These are phyloP conservation scores for Dryadomyces sulphureus DNA, from an alignment of 2,329 filamentous ascomycete species.

Conservation along the genomic window DNA sequence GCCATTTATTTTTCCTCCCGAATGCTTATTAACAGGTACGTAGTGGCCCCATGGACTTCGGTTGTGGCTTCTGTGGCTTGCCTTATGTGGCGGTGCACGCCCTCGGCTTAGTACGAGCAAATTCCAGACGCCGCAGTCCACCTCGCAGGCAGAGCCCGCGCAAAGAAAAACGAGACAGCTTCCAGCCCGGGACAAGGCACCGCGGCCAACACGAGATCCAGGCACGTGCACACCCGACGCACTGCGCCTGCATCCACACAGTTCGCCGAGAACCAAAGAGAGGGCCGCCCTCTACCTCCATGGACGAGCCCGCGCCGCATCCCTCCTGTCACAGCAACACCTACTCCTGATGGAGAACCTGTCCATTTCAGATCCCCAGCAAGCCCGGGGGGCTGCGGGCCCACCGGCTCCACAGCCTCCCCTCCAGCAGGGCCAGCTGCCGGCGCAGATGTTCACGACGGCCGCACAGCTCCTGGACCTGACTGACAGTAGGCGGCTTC, in stretches of 20 bases:
- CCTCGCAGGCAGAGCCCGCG: background rate
- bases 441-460: slow-evolving; percentile 96
- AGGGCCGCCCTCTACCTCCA: background rate
- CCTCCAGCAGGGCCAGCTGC: slow-evolving; percentile 48
- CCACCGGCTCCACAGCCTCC: slow-evolving; percentile 15
- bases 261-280: background rate
- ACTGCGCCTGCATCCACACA: too few relatives aligned
- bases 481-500: slow-evolving; percentile 71
- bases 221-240: background rate
- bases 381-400: slow-evolving; percentile 16
- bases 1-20: background rate
- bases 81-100: slow-evolving; percentile 1
- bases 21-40: too few relatives aligned
- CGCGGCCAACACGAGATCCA: too few relatives aligned
- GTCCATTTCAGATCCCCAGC: slow-evolving; percentile 16
- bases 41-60: too few relatives aligned
- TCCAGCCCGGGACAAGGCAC: background rate
- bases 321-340: background rate
- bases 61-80: background rate
- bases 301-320: background rate
- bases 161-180: background rate
- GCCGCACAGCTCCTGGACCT: slow-evolving; percentile 89
- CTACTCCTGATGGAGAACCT: slow-evolving; percentile 17
- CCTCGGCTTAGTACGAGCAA: background rate
- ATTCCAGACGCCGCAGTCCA: background rate